Base-by-base conservation (phyloP, 1,139 yeast species). In the Kluyveromyces sp. region DNA sequence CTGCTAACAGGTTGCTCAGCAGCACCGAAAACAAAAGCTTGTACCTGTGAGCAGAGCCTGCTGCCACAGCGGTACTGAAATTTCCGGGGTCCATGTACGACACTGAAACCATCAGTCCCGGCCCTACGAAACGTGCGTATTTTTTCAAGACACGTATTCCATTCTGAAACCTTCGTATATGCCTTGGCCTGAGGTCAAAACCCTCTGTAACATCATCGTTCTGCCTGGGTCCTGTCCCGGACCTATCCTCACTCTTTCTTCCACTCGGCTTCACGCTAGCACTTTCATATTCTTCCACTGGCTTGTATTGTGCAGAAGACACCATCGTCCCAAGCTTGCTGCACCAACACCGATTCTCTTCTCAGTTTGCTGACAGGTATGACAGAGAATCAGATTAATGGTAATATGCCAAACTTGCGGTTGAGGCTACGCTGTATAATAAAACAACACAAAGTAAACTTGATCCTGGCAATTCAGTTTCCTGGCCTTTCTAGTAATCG, bases 21-120 rank as follows among this genome's bases (percentile, higher is more conserved):
- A 82, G 68, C 4, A 83, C 74, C 13, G 83, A 70, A 54, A 81
- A 79, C 48, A 83, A 63, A 33, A 82, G 68, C 54, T 77, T 75
- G 60, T 82, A 83, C 46, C 77, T 74, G 56, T 80, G 83, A 53
- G 77, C 76, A 29, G 89, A 83, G 7, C 92, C 92, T 0, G 88
- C 81, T 15, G 84, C 79, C 2, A 83, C 89, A 1, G 89, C 84
- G 0, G 89, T 82, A 40, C 85, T 78, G 59, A 82, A 83, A 58
- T 83, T 83, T 1, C 94, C 94, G 0, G 92, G 92, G 57, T 83
- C 92, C 76, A 83, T 79, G 57, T 83, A 83, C 1, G 88, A 81
- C 33, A 84, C 88, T 13, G 85, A 75, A 3, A 83, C 84, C 73
- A 83, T 74, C 28, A 83, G 66, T 0, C 94, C 94, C 0, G 94